Evolutionary conservation across 2,329 filamentous ascomycete genomes (phyloP).

Genomic region (Aspergillus uvarum): DNA sequence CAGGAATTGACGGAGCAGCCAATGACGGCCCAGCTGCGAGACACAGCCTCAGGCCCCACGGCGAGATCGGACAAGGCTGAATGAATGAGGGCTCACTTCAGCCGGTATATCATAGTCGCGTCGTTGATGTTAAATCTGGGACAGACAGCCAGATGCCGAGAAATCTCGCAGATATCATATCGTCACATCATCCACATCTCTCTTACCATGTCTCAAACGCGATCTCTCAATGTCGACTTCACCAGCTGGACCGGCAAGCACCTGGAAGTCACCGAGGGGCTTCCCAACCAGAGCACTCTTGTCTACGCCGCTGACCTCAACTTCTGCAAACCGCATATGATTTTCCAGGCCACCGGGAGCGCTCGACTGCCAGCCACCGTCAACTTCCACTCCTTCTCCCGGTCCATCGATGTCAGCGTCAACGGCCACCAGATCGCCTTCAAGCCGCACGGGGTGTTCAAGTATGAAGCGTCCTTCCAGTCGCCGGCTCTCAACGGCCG

Average conservation of each 20-base stretch:
- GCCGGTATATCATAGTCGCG: too few species aligned
- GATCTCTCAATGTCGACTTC: slow-evolving; percentile 11
- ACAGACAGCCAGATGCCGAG: too few species aligned
- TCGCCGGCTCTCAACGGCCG: background rate
- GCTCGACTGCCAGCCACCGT: slow-evolving; percentile 11
- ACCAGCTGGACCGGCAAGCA: slow-evolving; percentile 11
- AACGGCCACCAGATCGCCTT: slow-evolving; percentile 7
- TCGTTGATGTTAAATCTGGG: too few species aligned
- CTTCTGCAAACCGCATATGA: slow-evolving; percentile 14
- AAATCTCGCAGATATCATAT: too few species aligned
- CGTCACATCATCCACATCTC: too few species aligned
- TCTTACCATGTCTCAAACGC: background rate
- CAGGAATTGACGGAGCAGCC: too few species aligned
- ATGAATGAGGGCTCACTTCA: too few species aligned
- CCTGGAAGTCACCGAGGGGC: slow-evolving; percentile 7
- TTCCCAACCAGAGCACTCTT: background rate
- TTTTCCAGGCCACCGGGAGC: slow-evolving; percentile 11
- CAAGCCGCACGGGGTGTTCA: background rate
- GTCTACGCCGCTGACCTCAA: slow-evolving; percentile 13
- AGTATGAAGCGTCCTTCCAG: slow-evolving; percentile 1
- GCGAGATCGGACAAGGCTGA: too few species aligned
- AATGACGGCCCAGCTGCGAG: too few species aligned
- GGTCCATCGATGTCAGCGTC: slow-evolving; percentile 8
- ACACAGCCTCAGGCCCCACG: too few species aligned
- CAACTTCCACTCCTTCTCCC: slow-evolving; percentile 10